Evolutionary conservation across 225 moss, liverwort and hornwort species (phyloP).

Genomic region (Bryoerythrophyllum caledonicum): DNA sequence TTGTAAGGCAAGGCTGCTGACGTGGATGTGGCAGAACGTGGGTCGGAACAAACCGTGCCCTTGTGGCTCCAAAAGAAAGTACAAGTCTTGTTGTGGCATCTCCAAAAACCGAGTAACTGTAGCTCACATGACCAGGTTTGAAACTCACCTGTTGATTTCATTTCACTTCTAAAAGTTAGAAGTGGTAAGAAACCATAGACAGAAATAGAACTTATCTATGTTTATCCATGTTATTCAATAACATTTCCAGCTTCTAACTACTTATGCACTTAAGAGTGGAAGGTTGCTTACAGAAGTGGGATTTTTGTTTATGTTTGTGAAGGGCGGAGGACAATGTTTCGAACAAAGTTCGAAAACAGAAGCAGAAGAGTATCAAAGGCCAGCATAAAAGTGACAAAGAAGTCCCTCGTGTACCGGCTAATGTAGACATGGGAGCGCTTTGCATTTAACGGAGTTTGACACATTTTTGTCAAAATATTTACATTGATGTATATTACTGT

Average conservation of each 20-base stretch:
- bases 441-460: slow-evolving; percentile 32
- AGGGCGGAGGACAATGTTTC: slow-evolving; percentile 28
- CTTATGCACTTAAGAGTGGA: too few species aligned
- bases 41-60: slow-evolving; percentile 72
- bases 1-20: neutral
- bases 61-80: slow-evolving; percentile 77
- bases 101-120: slow-evolving; percentile 22
- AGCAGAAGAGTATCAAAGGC: slow-evolving; percentile 21
- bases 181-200: too few species aligned
- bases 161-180: neutral
- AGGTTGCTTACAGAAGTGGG: neutral
- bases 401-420: neutral
- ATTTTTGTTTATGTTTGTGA: neutral
- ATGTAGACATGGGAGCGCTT: slow-evolving; percentile 36
- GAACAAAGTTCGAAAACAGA: slow-evolving; percentile 31
- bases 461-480: neutral
- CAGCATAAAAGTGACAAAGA: slow-evolving; percentile 15
- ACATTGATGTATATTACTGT: neutral
- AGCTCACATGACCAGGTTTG: slow-evolving; percentile 28
- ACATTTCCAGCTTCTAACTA: too few species aligned
- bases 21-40: slow-evolving; percentile 34
- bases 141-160: neutral
- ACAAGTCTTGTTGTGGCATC: slow-evolving; percentile 70
- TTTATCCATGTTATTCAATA: too few species aligned
- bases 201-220: too few species aligned